Percentiles rank a stretch among this genome's conserved stretches.
Evolutionary conservation across 306 rosid genomes (phyloP).

Genomic region (Phaseolus lunatus): DNA sequence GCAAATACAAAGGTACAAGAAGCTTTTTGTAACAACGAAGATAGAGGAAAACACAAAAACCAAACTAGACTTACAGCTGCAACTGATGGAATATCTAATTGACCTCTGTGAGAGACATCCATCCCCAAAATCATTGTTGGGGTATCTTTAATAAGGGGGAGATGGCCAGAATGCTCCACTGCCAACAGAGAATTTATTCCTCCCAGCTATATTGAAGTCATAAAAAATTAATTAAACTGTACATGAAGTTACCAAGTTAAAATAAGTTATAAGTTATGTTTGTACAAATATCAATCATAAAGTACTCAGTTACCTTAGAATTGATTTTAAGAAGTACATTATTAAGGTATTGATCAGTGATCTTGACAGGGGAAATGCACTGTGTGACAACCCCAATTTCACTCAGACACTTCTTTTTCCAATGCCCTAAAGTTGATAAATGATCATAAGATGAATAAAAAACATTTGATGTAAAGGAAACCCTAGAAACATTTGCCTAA

Average conservation of each 20-base stretch:
- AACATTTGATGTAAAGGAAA: conserved; percentile 30
- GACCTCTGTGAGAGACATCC: conserved; percentile 91
- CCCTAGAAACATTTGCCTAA: background rate
- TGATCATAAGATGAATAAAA: conserved; percentile 23
- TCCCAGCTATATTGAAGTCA: conserved; percentile 69
- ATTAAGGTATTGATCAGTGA: conserved; percentile 82
- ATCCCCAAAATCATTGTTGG: conserved; percentile 95
- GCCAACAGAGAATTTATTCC: conserved; percentile 90
- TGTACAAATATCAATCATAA: conserved; percentile 18
- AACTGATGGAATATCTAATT: conserved; percentile 77
- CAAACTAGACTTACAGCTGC: conserved; percentile 71
- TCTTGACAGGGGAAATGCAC: conserved; percentile 82
- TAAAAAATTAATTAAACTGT: conserved; percentile 25
- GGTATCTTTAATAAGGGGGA: conserved; percentile 75
- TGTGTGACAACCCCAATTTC: conserved; percentile 83
- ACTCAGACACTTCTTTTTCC: conserved; percentile 86
- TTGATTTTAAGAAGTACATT: conserved; percentile 93
- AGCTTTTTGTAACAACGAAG: background rate
- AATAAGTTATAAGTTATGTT: background rate
- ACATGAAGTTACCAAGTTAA: conserved; percentile 3
- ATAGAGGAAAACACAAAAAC: background rate
- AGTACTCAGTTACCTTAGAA: conserved; percentile 71
- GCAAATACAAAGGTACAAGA: conserved; percentile 36
- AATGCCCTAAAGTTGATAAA: conserved; percentile 68
- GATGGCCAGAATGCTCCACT: conserved; percentile 70